Evolutionary conservation across 2,329 filamentous ascomycete genomes (phyloP).

Genomic region (Alternaria metachromatica): DNA sequence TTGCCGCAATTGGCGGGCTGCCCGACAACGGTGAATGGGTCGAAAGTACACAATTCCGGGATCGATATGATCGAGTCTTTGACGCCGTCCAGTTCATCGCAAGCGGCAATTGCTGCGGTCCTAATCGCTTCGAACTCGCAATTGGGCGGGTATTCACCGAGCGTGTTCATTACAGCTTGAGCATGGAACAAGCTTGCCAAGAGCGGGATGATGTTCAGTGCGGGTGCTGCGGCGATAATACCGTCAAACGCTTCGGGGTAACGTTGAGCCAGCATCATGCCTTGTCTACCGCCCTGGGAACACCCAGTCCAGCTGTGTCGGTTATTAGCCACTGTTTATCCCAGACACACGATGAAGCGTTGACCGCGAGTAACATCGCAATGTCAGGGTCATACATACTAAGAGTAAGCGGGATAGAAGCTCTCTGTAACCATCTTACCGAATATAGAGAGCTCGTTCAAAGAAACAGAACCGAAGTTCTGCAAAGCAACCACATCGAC

Average conservation of each 20-base stretch:
- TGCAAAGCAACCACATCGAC: not conserved
- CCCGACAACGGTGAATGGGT: constrained; percentile 18
- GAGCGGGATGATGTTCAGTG: constrained; percentile 31
- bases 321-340: not conserved
- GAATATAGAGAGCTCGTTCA: constrained; percentile 41
- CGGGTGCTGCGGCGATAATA: constrained; percentile 44
- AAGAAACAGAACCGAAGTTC: not conserved
- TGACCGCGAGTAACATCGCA: not conserved
- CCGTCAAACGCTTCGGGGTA: constrained; percentile 44
- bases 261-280: constrained; percentile 43
- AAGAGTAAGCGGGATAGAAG: constrained; percentile 44
- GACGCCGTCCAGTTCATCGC: constrained; percentile 37
- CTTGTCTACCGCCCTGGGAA: constrained; percentile 46
- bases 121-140: constrained; percentile 40
- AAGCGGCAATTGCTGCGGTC: constrained; percentile 27
- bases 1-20: not conserved
- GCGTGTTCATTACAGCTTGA: constrained; percentile 38
- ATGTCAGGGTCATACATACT: not conserved
- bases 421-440: constrained; percentile 44
- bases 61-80: constrained; percentile 45
- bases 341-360: not conserved
- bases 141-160: constrained; percentile 24
- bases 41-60: constrained; percentile 33
- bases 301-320: constrained; percentile 46
- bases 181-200: constrained; percentile 32